Base-by-base conservation (phyloP, 345 rosid genomes). In the Conringia planisiliqua region DNA sequence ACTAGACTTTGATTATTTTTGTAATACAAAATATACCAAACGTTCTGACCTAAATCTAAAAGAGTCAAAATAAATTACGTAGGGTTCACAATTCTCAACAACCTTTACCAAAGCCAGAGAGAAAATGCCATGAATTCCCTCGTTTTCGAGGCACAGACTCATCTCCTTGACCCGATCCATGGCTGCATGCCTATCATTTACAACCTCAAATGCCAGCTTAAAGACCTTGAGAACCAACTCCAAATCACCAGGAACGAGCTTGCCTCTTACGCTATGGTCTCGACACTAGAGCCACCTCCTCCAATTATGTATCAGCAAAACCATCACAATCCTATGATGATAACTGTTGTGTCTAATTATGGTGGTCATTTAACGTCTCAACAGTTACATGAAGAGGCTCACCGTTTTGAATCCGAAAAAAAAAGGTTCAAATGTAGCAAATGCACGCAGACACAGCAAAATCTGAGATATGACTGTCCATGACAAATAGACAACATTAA, bases 141-240 rank as follows among this genome's bases (percentile, higher is more conserved):
- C 4, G 74, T 76, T 17, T 85, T 77, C 3, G 91, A 90, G 57
- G 91, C 91, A 0, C 85, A 86, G 72, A 80, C 83, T 43, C 86
- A 90, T 11, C 85, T 83, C 42, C 84, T 58, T 0, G 97, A 93
- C 24, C 96, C 93, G 0, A 83, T 93, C 7, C 74, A 85, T 10
- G 95, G 97, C 27, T 87, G 93, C 13, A 82, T 82, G 17, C 84
- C 83, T 4, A 57, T 82, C 14, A 83, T 93, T 65, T 62, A 85
- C 8, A 43, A 79, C 63, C 87, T 93, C n/a, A 88, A 89, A 44
- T 84, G 83, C 61, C 72, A 70, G 61, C 83, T 89, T 4, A 81
- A 81, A 68, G 77, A 77, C 42, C 36, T 85, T 18, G 82, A 82
- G 43, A 12, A 2, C 13, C 87, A 79, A 59, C 81, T 89, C 3